phyloP scores from a whole-genome alignment of 2,329 filamentous ascomycete genomes.

The Pseudogymnoascus sp. region DNA sequence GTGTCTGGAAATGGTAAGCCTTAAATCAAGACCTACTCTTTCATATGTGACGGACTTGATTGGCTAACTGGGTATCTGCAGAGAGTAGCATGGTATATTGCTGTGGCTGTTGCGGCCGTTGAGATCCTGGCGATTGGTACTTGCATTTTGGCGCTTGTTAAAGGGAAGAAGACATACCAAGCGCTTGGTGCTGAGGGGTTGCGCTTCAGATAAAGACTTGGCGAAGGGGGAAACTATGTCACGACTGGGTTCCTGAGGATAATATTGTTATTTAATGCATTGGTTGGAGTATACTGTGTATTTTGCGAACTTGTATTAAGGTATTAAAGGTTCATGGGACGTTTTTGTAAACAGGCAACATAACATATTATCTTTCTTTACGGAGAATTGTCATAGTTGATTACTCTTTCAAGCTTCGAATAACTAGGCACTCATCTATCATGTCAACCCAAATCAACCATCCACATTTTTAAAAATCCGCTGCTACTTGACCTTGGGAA shows the following conservation, averaged over 20 bases:
- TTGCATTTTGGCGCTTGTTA: neutral
- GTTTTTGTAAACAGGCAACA: neutral
- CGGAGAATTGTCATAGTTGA: neutral
- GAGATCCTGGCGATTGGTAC: neutral
- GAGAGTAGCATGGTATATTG: constrained; percentile 4
- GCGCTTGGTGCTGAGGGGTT: neutral
- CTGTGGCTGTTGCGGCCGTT: neutral
- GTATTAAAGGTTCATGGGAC: neutral
- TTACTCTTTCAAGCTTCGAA: neutral
- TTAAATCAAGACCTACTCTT: neutral
- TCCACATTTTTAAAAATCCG: neutral
- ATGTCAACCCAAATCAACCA: too few species aligned
- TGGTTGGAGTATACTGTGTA: neutral
- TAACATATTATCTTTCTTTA: neutral
- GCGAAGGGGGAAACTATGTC: neutral
- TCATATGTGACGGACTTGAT: neutral
- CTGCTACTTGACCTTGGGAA: constrained; percentile 18
- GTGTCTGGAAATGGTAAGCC: neutral
- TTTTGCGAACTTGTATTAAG: neutral
- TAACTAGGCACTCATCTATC: neutral
- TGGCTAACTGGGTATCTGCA: neutral
- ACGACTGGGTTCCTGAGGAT: neutral
- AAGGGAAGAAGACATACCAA: neutral
- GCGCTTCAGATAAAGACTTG: neutral
- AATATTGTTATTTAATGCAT: neutral